A percentile compares a stretch with the other conserved stretches of the same genome.
Evolutionary conservation across 2,329 filamentous ascomycete species (phyloP).

Genomic region (Helotiales sp.): DNA sequence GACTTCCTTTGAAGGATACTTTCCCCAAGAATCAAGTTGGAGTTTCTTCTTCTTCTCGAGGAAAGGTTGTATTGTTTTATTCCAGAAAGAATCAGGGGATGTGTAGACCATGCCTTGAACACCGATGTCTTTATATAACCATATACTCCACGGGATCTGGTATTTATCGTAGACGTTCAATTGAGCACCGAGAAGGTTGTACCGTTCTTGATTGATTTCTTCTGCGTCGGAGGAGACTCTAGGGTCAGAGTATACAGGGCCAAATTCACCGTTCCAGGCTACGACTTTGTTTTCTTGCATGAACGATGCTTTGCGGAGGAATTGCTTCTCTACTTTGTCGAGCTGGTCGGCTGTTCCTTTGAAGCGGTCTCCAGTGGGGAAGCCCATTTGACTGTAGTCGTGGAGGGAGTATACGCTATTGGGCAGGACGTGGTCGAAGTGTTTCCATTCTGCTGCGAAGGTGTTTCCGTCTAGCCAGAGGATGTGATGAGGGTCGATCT

Average conservation of each 20-base stretch:
- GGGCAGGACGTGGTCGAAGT: constrained; percentile 43
- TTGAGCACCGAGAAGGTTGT: constrained; percentile 47
- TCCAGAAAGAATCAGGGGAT: constrained; percentile 44
- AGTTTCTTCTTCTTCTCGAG: constrained; percentile 55
- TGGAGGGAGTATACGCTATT: constrained; percentile 54
- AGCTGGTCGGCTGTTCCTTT: constrained; percentile 45
- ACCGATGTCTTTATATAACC: constrained; percentile 59
- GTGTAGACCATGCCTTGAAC: constrained; percentile 56
- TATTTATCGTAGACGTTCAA: constrained; percentile 52
- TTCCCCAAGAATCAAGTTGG: constrained; percentile 57
- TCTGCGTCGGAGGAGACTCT: constrained; percentile 35
- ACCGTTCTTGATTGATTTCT: constrained; percentile 44
- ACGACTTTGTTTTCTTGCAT: constrained; percentile 43
- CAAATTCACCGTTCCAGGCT: constrained; percentile 54
- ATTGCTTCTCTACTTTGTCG: constrained; percentile 39
- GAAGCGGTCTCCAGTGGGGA: constrained; percentile 45
- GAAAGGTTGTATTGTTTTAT: constrained; percentile 50
- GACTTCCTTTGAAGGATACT: constrained; percentile 38
- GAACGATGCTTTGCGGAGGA: constrained; percentile 45
- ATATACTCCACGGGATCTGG: constrained; percentile 58
- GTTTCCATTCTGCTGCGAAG: constrained; percentile 51
- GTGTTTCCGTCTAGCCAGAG: constrained; percentile 54
- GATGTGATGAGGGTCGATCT: constrained; percentile 48
- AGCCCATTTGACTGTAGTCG: constrained; percentile 53
- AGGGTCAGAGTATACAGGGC: constrained; percentile 40